A percentile compares a stretch with the other conserved stretches of the same genome.
Conservation (phyloP, 306 rosid genomes). For the Betula pendula region DNA sequence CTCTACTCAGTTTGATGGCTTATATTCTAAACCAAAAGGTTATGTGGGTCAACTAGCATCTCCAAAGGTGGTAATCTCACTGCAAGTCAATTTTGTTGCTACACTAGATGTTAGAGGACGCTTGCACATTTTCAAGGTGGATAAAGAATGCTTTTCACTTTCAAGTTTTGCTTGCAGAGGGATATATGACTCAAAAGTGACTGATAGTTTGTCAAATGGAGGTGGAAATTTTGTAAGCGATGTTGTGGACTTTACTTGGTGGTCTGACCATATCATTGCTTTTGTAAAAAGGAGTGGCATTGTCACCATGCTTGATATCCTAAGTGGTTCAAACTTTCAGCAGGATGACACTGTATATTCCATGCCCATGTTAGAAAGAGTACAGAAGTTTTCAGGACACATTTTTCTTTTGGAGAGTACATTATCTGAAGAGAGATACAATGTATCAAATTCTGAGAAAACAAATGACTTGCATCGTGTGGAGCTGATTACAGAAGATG, state of each 20-base stretch:
- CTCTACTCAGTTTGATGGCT: slow-evolving; percentile 74
- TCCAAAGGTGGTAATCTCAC: slow-evolving; percentile 85
- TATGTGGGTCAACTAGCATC: slow-evolving; percentile 54
- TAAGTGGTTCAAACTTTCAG: slow-evolving; percentile 60
- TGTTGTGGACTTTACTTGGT: slow-evolving; percentile 88
- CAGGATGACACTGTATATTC: slow-evolving; percentile 57
- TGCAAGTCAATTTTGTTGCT: slow-evolving; percentile 71
- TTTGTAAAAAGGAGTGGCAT: slow-evolving; percentile 56
- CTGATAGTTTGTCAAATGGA: slow-evolving; percentile 36
- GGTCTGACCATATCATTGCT: slow-evolving; percentile 78
- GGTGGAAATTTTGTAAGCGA: slow-evolving; percentile 29
- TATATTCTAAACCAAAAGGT: slow-evolving; percentile 59
- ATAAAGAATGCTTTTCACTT: slow-evolving; percentile 54
- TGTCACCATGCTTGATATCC: slow-evolving; percentile 70
- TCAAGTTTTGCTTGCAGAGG: slow-evolving; percentile 49
- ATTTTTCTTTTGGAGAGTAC: slow-evolving; percentile 67
- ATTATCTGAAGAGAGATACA: slow-evolving; percentile 42
- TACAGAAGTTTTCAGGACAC: slow-evolving; percentile 48
- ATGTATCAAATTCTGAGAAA: slow-evolving; percentile 38
- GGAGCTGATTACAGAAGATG: slow-evolving; percentile 60
- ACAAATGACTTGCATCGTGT: slow-evolving; percentile 39
- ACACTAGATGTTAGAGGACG: slow-evolving; percentile 77
- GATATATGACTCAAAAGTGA: slow-evolving; percentile 38
- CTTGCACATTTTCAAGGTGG: slow-evolving; percentile 68
- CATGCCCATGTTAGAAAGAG: slow-evolving; percentile 75